A percentile compares a stretch with the other conserved stretches of the same genome.
Conservation (phyloP, 148 eudicot species). For the Chenopodium quinoa region DNA sequence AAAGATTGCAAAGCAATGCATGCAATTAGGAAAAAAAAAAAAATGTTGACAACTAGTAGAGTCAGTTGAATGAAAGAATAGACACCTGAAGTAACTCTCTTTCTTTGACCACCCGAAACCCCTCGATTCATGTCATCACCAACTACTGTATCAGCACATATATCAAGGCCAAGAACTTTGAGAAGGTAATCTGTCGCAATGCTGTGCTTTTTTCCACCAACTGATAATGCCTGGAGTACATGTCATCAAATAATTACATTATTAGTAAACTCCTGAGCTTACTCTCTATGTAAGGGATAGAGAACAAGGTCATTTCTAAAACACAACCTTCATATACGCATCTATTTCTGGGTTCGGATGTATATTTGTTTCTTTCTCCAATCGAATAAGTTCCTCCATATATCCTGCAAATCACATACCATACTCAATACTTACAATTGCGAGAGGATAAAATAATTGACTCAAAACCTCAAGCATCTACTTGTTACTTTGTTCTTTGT, state of each 20-base stretch:
- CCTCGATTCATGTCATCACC: slow-evolving; percentile 88
- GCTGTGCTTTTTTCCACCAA: slow-evolving; percentile 63
- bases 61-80: slow-evolving; percentile 1
- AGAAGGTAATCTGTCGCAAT: slow-evolving; percentile 72
- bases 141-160: slow-evolving; percentile 76
- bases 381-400: slow-evolving; percentile 50
- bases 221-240: slow-evolving; percentile 58
- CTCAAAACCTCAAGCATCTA: not conserved
- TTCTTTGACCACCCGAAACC: slow-evolving; percentile 90
- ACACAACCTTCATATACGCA: slow-evolving; percentile 85
- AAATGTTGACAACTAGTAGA: not conserved
- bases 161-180: slow-evolving; percentile 79
- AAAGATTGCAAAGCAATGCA: not conserved
- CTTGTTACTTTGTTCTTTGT: not conserved
- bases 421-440: not conserved
- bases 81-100: slow-evolving; percentile 87
- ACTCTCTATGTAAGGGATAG: not conserved
- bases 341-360: slow-evolving; percentile 86
- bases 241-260: not conserved
- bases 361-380: slow-evolving; percentile 59
- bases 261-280: not conserved
- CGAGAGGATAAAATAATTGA: not conserved
- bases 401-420: slow-evolving; percentile 37
- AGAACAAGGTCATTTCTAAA: not conserved
- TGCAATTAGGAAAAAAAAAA: not conserved